Percentiles rank a stretch among this genome's conserved stretches.
Evolutionary conservation across 805 yeast species (phyloP).

Genomic region (Wickerhamomyces canadensis): DNA sequence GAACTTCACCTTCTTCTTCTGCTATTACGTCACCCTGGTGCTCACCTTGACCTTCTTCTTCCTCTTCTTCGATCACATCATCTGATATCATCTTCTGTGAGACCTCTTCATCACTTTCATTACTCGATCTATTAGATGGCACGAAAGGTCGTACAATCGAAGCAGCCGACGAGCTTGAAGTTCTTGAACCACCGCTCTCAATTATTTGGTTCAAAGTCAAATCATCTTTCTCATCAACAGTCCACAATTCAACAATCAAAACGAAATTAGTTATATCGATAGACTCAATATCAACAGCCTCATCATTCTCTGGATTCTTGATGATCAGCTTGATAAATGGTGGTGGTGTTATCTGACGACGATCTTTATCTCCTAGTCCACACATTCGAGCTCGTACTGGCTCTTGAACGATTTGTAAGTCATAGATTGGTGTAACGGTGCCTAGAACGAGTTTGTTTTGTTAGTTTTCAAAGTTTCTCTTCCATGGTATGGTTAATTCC

Average conservation of each 20-base stretch:
- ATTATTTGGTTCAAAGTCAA: constrained; percentile 18
- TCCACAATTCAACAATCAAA: constrained; percentile 36
- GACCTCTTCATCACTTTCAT: too few relatives aligned
- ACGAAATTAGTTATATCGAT: constrained; percentile 31
- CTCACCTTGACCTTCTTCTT: too few relatives aligned
- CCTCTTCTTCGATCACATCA: too few relatives aligned
- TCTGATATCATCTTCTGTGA: too few relatives aligned
- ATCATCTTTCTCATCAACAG: constrained; percentile 26
- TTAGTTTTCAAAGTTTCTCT: too few relatives aligned
- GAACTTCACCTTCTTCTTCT: too few relatives aligned
- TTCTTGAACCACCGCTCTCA: not conserved
- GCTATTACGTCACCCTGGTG: too few relatives aligned
- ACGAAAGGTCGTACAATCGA: too few relatives aligned
- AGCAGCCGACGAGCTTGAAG: too few relatives aligned
- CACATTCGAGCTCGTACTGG: constrained; percentile 43
- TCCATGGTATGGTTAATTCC: too few relatives aligned
- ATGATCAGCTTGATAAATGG: constrained; percentile 24
- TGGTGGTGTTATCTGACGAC: constrained; percentile 29
- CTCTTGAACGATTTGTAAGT: constrained; percentile 33
- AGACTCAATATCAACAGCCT: constrained; percentile 20
- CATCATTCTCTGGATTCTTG: constrained; percentile 18
- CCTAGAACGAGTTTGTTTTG: too few relatives aligned
- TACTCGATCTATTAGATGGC: too few relatives aligned
- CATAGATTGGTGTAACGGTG: constrained; percentile 8
- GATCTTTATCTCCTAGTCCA: constrained; percentile 37